Base-by-base conservation (phyloP, 306 rosid species). In the Cyamopsis tetragonoloba region DNA sequence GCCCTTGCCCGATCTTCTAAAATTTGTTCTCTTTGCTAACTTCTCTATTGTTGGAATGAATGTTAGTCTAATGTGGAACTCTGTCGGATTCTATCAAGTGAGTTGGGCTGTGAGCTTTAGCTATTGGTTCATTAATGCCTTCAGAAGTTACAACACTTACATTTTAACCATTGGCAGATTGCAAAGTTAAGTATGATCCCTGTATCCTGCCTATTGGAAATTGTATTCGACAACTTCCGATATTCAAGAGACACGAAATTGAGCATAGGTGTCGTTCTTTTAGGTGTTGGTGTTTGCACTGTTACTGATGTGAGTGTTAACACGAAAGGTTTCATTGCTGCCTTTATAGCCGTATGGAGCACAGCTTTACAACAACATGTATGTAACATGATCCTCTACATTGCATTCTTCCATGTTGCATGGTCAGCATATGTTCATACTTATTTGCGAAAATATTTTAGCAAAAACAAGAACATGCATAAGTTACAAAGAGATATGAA, bases 21-120 rank as follows among this genome's bases (percentile, higher is more conserved):
- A 77, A 81, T 89, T 89, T 70, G 87, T 89, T 44, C 3, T 89
- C 22, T 83, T 87, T 75, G 96, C 96, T 27, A 89, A 89, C 77
- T 89, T 89, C 80, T 89, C 96, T 39, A 87, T 89, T 83, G 96
- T 89, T 77, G 96, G 96, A 62, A 89, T 87, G 93, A 89, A 89
- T 15, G 86, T 89, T 62, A 89, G 96, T 79, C 78, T 89, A 56
- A 89, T 89, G 96, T 89, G 93, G 96, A 89, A 89, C 80, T 89
- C 96, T 2, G 96, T 89, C 61, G 96, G 96, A 81, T 89, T 89
- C 79, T 89, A 89, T 85, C 96, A 89, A 87, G 96, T 83, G 77
- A 76, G 66, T 58, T 75, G 42, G 18, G 31, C 56, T 54, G n/a
- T n/a, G 11, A 14, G 54, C 71, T 73, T 79, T 19, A 44, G 66